These are phyloP conservation scores for Wickerhamiella dianesei DNA, from an alignment of 805 yeast genomes.

Conservation along the genomic window DNA sequence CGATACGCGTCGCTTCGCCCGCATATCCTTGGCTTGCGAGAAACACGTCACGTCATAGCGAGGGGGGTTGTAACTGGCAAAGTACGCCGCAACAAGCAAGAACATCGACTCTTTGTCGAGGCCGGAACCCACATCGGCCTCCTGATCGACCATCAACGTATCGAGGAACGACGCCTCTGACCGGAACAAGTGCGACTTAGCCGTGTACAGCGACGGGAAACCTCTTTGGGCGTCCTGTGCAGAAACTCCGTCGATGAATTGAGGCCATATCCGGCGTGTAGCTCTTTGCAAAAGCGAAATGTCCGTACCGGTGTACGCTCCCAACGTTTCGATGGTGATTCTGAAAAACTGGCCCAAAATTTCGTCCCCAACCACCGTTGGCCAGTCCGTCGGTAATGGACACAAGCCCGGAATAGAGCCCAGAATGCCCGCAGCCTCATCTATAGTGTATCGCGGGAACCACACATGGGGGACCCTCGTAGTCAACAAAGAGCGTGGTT, in stretches of 20 bases:
- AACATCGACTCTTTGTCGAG: conserved; percentile 31
- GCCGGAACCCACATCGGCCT: conserved; percentile 2
- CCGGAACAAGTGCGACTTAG: conserved; percentile 19
- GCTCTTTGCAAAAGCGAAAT: conserved; percentile 19
- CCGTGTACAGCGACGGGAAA: conserved; percentile 18
- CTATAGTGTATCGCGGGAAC: conserved; percentile 31
- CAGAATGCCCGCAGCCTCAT: conserved; percentile 28
- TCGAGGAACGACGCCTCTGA: conserved; percentile 11
- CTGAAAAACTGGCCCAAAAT: conserved; percentile 34
- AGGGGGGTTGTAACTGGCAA: conserved; percentile 67
- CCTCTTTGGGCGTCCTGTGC: conserved; percentile 4
- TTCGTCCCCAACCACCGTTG: conserved; percentile 3
- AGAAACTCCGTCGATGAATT: conserved; percentile 19
- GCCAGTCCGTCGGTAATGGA: neutral
- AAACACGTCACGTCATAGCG: conserved; percentile 56
- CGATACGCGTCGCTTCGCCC: conserved; percentile 28
- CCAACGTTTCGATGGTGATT: conserved; percentile 32
- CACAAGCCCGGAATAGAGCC: neutral
- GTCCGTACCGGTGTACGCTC: conserved; percentile 36
- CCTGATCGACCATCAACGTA: conserved; percentile 2
- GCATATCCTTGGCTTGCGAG: conserved; percentile 44
- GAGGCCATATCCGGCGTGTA: conserved; percentile 23
- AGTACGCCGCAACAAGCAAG: conserved; percentile 64
- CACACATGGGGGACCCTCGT: conserved; percentile 31
- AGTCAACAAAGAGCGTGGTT: conserved; percentile 31